Conservation (phyloP, 2,329 filamentous ascomycete species). For the Fusarium ramigenum region DNA sequence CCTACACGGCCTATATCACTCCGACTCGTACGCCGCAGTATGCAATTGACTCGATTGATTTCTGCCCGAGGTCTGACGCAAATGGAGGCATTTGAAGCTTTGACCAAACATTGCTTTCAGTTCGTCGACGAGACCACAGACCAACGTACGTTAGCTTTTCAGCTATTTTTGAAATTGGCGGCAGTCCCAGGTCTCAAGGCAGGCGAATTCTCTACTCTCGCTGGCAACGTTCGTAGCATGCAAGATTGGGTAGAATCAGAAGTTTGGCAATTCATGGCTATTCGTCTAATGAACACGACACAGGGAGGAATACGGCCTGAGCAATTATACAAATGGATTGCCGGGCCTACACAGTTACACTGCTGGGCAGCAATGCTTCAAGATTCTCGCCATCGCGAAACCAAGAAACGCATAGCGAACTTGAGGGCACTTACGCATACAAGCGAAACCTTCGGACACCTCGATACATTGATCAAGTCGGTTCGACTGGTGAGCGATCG, state of each 20-base stretch:
- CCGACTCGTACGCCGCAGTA: slow-evolving; percentile 11
- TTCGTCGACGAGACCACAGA: not conserved
- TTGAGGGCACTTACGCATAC: not conserved
- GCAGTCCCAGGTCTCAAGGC: not conserved
- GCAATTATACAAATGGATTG: not conserved
- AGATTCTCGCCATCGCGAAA: not conserved
- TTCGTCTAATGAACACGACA: slow-evolving; percentile 12
- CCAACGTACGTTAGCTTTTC: slow-evolving; percentile 10
- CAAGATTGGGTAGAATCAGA: slow-evolving; percentile 8
- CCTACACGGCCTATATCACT: not conserved
- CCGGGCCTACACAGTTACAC: not conserved
- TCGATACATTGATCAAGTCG: slow-evolving; percentile 8
- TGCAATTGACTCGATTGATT: slow-evolving; percentile 13
- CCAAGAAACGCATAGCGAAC: slow-evolving; percentile 3
- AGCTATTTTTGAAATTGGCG: slow-evolving; percentile 23
- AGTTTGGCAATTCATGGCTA: slow-evolving; percentile 11
- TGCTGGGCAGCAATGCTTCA: slow-evolving; percentile 13
- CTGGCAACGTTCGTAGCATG: not conserved
- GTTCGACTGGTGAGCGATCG: slow-evolving; percentile 1
- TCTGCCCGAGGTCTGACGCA: not conserved
- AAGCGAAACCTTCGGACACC: slow-evolving; percentile 18
- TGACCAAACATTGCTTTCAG: slow-evolving; percentile 6
- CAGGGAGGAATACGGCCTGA: slow-evolving; percentile 4
- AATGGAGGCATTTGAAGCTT: not conserved
- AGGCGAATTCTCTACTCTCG: not conserved